Conservation (phyloP, 192 early-diverging fungal species). For the Umbelopsis ramanniana region DNA sequence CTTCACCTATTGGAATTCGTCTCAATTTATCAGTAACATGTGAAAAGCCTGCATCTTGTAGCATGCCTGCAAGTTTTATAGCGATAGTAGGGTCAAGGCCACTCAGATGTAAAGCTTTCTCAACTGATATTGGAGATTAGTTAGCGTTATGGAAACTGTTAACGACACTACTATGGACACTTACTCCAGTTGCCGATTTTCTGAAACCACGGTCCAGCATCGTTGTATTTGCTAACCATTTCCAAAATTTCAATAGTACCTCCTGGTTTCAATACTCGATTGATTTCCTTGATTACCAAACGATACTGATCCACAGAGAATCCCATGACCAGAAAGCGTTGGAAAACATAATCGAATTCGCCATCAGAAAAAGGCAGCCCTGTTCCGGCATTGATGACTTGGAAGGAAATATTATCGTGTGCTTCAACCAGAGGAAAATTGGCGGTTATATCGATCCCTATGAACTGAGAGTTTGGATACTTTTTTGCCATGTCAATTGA, state of each 20-base stretch:
- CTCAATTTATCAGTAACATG: slow-evolving; percentile 25
- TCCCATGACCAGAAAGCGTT: slow-evolving; percentile 44
- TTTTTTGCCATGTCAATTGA: slow-evolving; percentile 37
- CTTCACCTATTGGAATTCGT: slow-evolving; percentile 33
- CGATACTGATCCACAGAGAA: slow-evolving; percentile 27
- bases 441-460: slow-evolving; percentile 40
- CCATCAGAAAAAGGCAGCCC: slow-evolving; percentile 35
- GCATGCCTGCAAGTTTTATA: slow-evolving; percentile 25
- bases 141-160: background rate
- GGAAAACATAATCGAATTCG: slow-evolving; percentile 43
- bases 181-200: slow-evolving; percentile 31
- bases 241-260: slow-evolving; percentile 40
- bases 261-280: slow-evolving; percentile 33
- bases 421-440: slow-evolving; percentile 29
- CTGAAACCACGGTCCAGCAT: slow-evolving; percentile 30
- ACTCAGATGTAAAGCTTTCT: slow-evolving; percentile 22
- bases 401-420: slow-evolving; percentile 29
- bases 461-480: slow-evolving; percentile 42
- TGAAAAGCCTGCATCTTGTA: slow-evolving; percentile 26
- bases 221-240: slow-evolving; percentile 26
- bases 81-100: slow-evolving; percentile 38
- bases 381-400: slow-evolving; percentile 25
- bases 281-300: slow-evolving; percentile 29
- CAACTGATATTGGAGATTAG: slow-evolving; percentile 16
- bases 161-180: background rate